Base-by-base conservation (phyloP, 768 basidiomycete genomes). In the Termitomyces sp. region DNA sequence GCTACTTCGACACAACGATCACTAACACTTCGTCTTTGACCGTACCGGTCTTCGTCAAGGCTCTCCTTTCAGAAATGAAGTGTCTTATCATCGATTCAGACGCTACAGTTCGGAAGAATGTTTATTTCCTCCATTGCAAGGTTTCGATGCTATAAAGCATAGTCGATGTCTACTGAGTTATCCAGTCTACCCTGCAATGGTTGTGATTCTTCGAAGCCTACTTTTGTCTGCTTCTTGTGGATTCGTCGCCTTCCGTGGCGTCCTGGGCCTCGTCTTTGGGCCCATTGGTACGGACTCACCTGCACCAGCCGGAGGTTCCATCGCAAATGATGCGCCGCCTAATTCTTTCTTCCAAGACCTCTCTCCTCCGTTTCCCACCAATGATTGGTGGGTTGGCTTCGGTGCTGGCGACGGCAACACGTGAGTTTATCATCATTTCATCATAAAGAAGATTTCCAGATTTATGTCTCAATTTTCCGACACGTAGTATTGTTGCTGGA, bases 361-460 rank as follows among this genome's bases (percentile, higher is more conserved):
- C 61, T 63, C 66, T 43, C 71, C 72, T 26, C 72, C 73, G 1
- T 74, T 67, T 52, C 72, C 73, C 18, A 74, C 73, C 16, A 72
- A 72, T 36, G 69, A 69, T 55, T 74, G 73, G 73, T 74, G 73
- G 73, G 67, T 70, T 10, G 73, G 69, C 28, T 74, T 67, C 60
- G 70, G 67, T 28, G 70, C 71, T 7, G 65, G 64, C 23, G 66
- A 63, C 20, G 69, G 62, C 28, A 64, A 62, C 63, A 61, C 60
- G 69, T 68, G 58, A 61, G 69, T 63, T 9, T 23, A 50, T 26
- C 36, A 30, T 7, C 5, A 5, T 5, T 38, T 20, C 3, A 48
- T 28, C 8, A 18, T 12, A 9, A 36, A 26, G 9, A 36, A 33
- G n/a, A 26, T 32, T 20, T 30, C 20, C 20, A 33, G 26, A 30